Base-by-base conservation (phyloP, 2,329 filamentous ascomycete genomes). In the Cadophora gregata region DNA sequence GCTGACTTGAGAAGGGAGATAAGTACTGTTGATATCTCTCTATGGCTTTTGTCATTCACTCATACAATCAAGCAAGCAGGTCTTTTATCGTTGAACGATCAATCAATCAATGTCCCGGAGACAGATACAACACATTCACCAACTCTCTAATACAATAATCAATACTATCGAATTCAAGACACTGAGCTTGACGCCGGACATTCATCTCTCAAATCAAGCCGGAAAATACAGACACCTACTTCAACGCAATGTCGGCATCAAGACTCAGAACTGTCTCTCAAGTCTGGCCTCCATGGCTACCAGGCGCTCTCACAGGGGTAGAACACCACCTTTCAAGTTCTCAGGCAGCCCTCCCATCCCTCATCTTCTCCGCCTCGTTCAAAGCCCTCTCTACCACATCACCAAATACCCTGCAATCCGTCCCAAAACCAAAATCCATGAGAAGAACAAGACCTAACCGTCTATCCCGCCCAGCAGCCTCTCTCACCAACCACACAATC, bases 211-310 rank as follows among this genome's bases (percentile, higher is more conserved):
- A 42, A 19, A 1, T 19, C 38, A 42, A 42, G 12, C 14, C 38
- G 6, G 14, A 16, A 42, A 2, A 3, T 16, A 10, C n/a, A 21
- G 8, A 47, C 42, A 59, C 2, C 19, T 29, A 61, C 27, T n/a
- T 8, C 21, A 51, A 21, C 62, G 50, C 48, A 24, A 62, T 69
- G 25, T 66, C 65, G 14, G 50, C 51, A 38, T 64, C 61, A 53
- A 63, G 38, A n/a, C 47, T 67, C 29, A 38, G 61, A 25, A 62
- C 48, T 6, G 58, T 51, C 25, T 55, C 67, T 14, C 65, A 67
- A 51, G 69, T 69, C n/a, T 70, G 67, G 69, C 69, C 69, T 33
- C 45, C 48, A 2, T 67, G 69, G 69, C 58, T 70, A 16, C 65
- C 69, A 58, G 59, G 45, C 64, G 67, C 65, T 36, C 25, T 70